These are phyloP conservation scores for Batkoa obscura DNA, from an alignment of 371 early-diverging fungal species.

Conservation along the genomic window DNA sequence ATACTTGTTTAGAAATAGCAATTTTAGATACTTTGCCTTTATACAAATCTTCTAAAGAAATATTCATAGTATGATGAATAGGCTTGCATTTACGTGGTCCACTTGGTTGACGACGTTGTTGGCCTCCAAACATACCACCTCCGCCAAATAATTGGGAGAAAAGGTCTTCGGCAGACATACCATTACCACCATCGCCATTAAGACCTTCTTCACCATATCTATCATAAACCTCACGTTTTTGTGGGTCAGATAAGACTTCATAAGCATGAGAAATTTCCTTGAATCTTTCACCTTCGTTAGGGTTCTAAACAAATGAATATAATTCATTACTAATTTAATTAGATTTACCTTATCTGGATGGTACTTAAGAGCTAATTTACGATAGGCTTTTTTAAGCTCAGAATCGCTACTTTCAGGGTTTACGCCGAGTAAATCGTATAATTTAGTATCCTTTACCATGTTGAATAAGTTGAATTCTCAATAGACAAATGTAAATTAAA, in stretches of 20 bases:
- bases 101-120: slow-evolving; percentile 23
- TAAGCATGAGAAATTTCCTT: slow-evolving; percentile 90
- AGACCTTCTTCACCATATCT: slow-evolving; percentile 76
- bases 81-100: slow-evolving; percentile 61
- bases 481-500: too few species aligned
- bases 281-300: slow-evolving; percentile 61
- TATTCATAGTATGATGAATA: slow-evolving; percentile 57
- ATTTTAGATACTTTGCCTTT: slow-evolving; percentile 68
- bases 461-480: background rate
- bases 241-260: slow-evolving; percentile 76
- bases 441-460: slow-evolving; percentile 71
- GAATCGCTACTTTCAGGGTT: slow-evolving; percentile 52
- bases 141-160: slow-evolving; percentile 75
- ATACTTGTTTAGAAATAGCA: slow-evolving; percentile 58
- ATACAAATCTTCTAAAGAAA: slow-evolving; percentile 72
- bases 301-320: slow-evolving; percentile 17
- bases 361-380: slow-evolving; percentile 77
- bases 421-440: slow-evolving; percentile 85
- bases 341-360: slow-evolving; percentile 67
- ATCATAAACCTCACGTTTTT: slow-evolving; percentile 70
- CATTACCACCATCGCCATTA: slow-evolving; percentile 27
- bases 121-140: slow-evolving; percentile 24
- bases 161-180: slow-evolving; percentile 57
- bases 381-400: slow-evolving; percentile 81
- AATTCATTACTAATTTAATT: too few species aligned